phyloP scores from a whole-genome alignment of 129 eudicot genomes.

The Flaveria linearis region DNA sequence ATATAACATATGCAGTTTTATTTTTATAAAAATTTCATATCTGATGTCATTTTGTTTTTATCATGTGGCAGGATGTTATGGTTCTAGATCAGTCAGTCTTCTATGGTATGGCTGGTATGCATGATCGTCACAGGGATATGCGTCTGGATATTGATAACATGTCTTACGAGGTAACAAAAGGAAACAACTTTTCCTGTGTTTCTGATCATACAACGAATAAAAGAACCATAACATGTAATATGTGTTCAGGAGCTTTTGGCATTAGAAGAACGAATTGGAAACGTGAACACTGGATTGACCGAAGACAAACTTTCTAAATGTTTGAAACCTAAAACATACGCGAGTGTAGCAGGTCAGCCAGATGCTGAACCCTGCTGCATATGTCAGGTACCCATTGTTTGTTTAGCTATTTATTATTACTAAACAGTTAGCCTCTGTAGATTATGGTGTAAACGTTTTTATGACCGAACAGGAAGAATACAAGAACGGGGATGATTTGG shows the following conservation, averaged over 20 bases:
- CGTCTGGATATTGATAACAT: constrained; percentile 93
- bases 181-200: not conserved
- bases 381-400: constrained; percentile 56
- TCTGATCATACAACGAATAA: too few relatives aligned
- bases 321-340: constrained; percentile 51
- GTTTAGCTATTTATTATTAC: not conserved
- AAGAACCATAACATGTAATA: not conserved
- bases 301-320: constrained; percentile 58
- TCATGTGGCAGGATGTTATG: constrained; percentile 76
- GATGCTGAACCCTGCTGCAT: constrained; percentile 86
- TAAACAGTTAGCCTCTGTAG: not conserved
- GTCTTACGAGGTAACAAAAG: constrained; percentile 79
- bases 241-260: constrained; percentile 81
- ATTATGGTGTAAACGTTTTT: not conserved
- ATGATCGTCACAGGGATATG: constrained; percentile 93
- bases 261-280: constrained; percentile 87
- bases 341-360: constrained; percentile 23
- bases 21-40: not conserved
- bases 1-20: not conserved
- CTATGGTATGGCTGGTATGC: constrained; percentile 73
- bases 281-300: constrained; percentile 76
- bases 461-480: constrained; percentile 58
- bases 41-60: not conserved
- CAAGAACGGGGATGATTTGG: constrained; percentile 62
- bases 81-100: constrained; percentile 73